Evolutionary conservation across 495 filamentous ascomycete genomes (phyloP).

Genomic region (Glutinoglossum americanum): DNA sequence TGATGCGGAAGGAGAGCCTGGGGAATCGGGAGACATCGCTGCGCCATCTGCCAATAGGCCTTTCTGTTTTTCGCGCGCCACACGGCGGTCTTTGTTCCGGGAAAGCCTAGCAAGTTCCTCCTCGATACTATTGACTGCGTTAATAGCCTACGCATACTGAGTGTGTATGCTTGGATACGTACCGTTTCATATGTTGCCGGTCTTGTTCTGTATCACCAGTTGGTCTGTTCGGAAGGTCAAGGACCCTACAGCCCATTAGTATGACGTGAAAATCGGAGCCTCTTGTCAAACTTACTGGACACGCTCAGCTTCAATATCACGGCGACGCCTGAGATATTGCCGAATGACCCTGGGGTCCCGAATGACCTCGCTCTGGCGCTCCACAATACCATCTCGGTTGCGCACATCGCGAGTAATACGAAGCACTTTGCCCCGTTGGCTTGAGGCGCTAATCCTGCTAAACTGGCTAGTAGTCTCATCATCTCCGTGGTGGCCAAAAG

Average conservation of each 20-base stretch:
- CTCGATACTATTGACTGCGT: constrained; percentile 31
- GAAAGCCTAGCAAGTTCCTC: constrained; percentile 62
- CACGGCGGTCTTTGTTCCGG: constrained; percentile 75
- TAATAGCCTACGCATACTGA: not conserved
- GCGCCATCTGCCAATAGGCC: constrained; percentile 26
- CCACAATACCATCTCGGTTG: constrained; percentile 38
- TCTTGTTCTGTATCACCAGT: constrained; percentile 61
- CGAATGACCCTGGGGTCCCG: constrained; percentile 54
- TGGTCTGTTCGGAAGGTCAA: constrained; percentile 35
- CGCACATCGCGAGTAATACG: constrained; percentile 47
- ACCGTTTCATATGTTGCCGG: constrained; percentile 33
- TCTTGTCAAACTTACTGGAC: constrained; percentile 27
- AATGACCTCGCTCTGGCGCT: constrained; percentile 37
- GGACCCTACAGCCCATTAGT: not conserved
- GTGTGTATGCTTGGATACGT: constrained; percentile 6
- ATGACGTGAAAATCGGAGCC: not conserved
- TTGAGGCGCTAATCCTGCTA: constrained; percentile 51
- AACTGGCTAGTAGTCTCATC: constrained; percentile 79
- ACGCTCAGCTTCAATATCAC: constrained; percentile 13
- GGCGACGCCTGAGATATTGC: constrained; percentile 12
- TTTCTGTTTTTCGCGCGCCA: constrained; percentile 81
- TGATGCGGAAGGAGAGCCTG: constrained; percentile 28
- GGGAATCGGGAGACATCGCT: constrained; percentile 20
- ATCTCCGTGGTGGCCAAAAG: constrained; percentile 25
- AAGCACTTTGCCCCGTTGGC: constrained; percentile 45